Conservation (phyloP, 2,329 filamentous ascomycete genomes). For the Onygenales sp. region DNA sequence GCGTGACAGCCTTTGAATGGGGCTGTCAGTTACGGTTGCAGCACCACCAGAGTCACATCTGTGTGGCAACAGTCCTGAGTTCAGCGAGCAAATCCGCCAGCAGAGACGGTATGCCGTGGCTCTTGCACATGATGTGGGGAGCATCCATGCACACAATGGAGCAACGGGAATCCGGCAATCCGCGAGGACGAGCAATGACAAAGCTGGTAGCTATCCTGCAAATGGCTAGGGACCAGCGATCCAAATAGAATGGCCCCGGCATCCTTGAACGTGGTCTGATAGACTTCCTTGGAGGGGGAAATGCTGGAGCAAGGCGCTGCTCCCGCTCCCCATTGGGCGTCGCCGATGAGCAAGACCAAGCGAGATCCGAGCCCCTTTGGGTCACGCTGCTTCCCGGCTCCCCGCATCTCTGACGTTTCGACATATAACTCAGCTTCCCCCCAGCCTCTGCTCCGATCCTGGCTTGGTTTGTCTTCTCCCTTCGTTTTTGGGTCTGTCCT, state of each 20-base stretch:
- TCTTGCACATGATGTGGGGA: too few relatives aligned
- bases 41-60: too few relatives aligned
- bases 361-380: too few relatives aligned
- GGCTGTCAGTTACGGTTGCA: background rate
- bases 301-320: background rate
- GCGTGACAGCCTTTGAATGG: background rate
- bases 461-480: background rate
- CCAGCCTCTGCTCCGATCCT: too few relatives aligned
- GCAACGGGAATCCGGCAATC: background rate
- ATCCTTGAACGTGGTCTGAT: background rate
- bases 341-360: too few relatives aligned
- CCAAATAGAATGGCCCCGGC: background rate
- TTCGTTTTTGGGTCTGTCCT: background rate
- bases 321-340: too few relatives aligned
- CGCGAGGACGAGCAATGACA: background rate
- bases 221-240: background rate
- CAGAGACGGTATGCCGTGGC: too few relatives aligned
- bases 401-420: too few relatives aligned
- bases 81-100: background rate
- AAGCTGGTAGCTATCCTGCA: background rate
- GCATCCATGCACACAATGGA: too few relatives aligned
- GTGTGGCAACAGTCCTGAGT: too few relatives aligned
- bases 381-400: too few relatives aligned
- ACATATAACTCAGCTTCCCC: too few relatives aligned
- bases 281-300: background rate